Conservation (phyloP, 352 stramenopile species). For the Pythium monospermum region DNA sequence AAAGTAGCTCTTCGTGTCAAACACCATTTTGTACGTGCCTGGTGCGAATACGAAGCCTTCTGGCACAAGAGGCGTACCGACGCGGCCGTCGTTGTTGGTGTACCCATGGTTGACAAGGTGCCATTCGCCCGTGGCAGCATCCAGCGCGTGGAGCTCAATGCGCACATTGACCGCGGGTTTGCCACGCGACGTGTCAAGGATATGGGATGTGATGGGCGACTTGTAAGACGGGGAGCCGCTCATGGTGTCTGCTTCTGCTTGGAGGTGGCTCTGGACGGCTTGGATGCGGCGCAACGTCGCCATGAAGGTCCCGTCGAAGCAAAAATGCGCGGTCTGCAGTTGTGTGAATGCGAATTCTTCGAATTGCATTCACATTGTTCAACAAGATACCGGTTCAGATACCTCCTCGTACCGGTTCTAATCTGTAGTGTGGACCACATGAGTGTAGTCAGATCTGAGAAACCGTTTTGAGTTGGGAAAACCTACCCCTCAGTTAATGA, state of each 20-base stretch:
- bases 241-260: background rate
- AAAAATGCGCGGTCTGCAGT: background rate
- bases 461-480: background rate
- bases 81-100: constrained; percentile 79
- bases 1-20: constrained; percentile 82
- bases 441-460: no score
- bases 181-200: constrained; percentile 81
- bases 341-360: background rate
- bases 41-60: constrained; percentile 30
- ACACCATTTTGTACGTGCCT: constrained; percentile 77
- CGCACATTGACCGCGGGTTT: constrained; percentile 60
- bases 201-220: constrained; percentile 81
- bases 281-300: constrained; percentile 22
- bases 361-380: constrained; percentile 10
- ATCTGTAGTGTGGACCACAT: no score
- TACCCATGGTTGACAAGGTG: constrained; percentile 37
- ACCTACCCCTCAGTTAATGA: background rate
- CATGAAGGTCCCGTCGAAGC: background rate
- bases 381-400: no score
- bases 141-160: constrained; percentile 59
- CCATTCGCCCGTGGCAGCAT: constrained; percentile 25
- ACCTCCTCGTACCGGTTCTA: no score
- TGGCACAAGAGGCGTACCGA: constrained; percentile 43
- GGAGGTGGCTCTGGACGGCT: constrained; percentile 29
- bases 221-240: constrained; percentile 27